phyloP scores from a whole-genome alignment of 2,329 filamentous ascomycete genomes.

The Biscogniauxia marginata region DNA sequence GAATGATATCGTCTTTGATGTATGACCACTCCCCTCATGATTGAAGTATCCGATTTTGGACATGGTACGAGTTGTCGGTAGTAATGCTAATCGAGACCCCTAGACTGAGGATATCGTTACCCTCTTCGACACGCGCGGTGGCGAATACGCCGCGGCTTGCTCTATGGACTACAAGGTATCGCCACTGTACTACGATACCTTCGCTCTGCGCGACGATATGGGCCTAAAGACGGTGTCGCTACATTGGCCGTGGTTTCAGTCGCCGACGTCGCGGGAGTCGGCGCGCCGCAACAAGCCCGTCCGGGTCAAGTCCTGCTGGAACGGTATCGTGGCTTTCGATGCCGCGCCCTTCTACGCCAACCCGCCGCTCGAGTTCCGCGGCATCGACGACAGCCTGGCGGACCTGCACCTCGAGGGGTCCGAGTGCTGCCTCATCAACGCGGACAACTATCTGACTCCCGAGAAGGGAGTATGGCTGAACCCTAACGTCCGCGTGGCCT shows the following conservation, averaged over 20 bases:
- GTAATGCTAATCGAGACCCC: background rate
- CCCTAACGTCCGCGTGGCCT: slow-evolving; percentile 53
- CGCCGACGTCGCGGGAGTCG: slow-evolving; percentile 39
- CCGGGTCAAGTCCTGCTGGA: slow-evolving; percentile 66
- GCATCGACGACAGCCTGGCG: slow-evolving; percentile 56
- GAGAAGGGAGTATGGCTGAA: slow-evolving; percentile 54
- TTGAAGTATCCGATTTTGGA: background rate
- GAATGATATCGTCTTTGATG: slow-evolving; percentile 60
- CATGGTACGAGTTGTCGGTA: slow-evolving; percentile 12
- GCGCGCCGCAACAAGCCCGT: slow-evolving; percentile 51
- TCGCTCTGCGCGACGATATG: slow-evolving; percentile 54
- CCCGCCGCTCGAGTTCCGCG: slow-evolving; percentile 57
- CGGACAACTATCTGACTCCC: slow-evolving; percentile 49
- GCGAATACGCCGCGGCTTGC: slow-evolving; percentile 59
- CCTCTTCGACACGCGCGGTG: slow-evolving; percentile 53
- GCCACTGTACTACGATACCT: slow-evolving; percentile 59
- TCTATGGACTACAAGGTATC: slow-evolving; percentile 56
- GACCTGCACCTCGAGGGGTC: slow-evolving; percentile 56
- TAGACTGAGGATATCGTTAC: slow-evolving; percentile 47
- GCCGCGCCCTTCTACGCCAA: slow-evolving; percentile 46
- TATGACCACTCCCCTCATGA: slow-evolving; percentile 30
- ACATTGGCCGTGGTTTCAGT: slow-evolving; percentile 61
- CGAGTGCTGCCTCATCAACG: slow-evolving; percentile 62
- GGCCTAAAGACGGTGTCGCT: slow-evolving; percentile 52
- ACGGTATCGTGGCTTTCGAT: slow-evolving; percentile 54